These are phyloP conservation scores for Botrytis cinerea DNA, from an alignment of 2,329 filamentous ascomycete genomes.

Conservation along the genomic window DNA sequence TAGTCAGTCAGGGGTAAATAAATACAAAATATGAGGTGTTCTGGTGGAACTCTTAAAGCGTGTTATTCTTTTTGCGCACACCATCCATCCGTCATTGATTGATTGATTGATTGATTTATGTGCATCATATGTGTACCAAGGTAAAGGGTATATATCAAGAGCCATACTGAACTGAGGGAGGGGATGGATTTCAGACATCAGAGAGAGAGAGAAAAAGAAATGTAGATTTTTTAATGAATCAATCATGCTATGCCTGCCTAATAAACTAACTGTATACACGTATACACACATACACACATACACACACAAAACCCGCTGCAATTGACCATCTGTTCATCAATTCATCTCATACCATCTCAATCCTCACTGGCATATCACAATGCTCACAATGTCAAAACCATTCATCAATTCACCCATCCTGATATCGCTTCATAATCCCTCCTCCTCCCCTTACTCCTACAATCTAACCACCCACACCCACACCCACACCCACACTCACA, in stretches of 20 bases:
- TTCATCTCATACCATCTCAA: background rate
- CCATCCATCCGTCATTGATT: background rate
- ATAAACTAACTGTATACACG: conserved; percentile 20
- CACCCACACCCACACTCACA: too few species aligned
- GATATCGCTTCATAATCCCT: background rate
- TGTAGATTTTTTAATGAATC: conserved; percentile 7
- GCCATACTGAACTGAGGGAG: background rate
- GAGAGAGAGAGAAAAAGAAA: background rate
- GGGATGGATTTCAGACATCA: background rate
- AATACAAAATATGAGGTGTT: background rate
- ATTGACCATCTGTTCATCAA: conserved; percentile 7
- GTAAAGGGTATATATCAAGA: background rate
- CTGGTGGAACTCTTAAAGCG: background rate
- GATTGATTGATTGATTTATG: background rate
- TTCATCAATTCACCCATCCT: conserved; percentile 12
- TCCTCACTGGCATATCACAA: background rate
- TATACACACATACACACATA: background rate
- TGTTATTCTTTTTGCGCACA: background rate
- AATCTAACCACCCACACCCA: background rate
- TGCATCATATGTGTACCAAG: background rate
- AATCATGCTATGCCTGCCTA: conserved; percentile 23
- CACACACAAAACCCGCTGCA: conserved; percentile 9
- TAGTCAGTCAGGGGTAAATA: background rate
- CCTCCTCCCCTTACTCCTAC: background rate
- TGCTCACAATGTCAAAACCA: background rate